Evolutionary conservation across 176 grass and related monocot species (phyloP).

Genomic region (Luzula sylvatica): DNA sequence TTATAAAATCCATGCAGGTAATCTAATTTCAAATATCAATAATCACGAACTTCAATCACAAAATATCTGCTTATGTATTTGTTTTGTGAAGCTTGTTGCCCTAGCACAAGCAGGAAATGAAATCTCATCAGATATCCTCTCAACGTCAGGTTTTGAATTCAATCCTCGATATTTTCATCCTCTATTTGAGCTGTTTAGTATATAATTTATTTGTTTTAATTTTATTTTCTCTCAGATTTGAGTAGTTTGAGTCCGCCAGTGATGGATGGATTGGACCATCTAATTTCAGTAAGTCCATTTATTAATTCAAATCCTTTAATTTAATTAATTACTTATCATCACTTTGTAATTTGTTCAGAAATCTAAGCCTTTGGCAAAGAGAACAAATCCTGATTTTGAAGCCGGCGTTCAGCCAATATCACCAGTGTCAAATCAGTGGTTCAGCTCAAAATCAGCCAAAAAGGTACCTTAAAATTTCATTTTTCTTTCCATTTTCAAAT

Average conservation of each 20-base stretch:
- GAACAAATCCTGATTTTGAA: conserved; percentile 40
- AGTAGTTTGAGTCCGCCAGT: conserved; percentile 53
- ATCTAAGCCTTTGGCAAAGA: conserved; percentile 70
- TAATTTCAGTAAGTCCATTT: conserved; percentile 41
- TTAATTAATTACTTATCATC: conserved; percentile 8
- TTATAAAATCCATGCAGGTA: conserved; percentile 84
- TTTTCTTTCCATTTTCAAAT: conserved; percentile 6
- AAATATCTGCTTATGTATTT: conserved; percentile 3
- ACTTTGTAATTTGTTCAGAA: conserved; percentile 38
- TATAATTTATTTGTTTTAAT: conserved; percentile 10
- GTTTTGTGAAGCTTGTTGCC: conserved; percentile 58
- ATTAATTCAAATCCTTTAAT: background rate
- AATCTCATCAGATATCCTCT: conserved; percentile 53
- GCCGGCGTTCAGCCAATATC: conserved; percentile 38
- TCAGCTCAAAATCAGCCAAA: conserved; percentile 66
- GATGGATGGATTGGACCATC: conserved; percentile 80
- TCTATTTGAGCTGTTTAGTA: background rate
- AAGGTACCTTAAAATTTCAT: conserved; percentile 46
- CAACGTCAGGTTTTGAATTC: conserved; percentile 39
- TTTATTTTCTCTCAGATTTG: conserved; percentile 48
- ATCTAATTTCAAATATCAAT: background rate
- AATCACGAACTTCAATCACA: background rate
- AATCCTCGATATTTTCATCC: conserved; percentile 2
- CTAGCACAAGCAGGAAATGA: conserved; percentile 72
- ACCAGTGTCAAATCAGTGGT: conserved; percentile 58